These are phyloP conservation scores for Sechiopsis laciniata DNA, from an alignment of 306 rosid genomes.

Conservation along the genomic window DNA sequence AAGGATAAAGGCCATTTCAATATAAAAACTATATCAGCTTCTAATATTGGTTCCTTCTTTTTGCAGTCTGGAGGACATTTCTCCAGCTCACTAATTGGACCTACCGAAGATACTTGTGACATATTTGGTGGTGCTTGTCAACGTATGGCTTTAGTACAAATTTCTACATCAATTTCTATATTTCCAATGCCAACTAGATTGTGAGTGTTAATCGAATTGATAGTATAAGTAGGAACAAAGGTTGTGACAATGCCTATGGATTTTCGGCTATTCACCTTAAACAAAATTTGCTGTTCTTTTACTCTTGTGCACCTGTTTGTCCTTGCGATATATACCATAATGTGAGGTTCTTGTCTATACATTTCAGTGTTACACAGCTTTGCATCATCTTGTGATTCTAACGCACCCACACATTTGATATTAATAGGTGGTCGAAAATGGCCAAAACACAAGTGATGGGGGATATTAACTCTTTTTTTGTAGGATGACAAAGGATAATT, in stretches of 20 bases:
- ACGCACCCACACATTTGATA: not conserved
- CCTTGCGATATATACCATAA: not conserved
- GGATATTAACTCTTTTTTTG: not conserved
- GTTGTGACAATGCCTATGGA: not conserved
- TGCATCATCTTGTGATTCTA: not conserved
- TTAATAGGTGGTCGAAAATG: conserved; percentile 2
- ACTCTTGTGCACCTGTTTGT: not conserved
- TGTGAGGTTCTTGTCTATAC: not conserved
- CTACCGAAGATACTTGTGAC: not conserved
- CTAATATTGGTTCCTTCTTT: conserved; percentile 18
- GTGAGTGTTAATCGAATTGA: not conserved
- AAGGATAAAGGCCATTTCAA: not conserved
- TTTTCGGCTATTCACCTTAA: not conserved
- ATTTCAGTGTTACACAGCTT: not conserved
- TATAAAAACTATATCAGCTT: not conserved
- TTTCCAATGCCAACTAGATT: not conserved
- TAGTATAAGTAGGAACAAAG: not conserved
- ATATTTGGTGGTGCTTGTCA: not conserved
- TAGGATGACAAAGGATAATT: not conserved
- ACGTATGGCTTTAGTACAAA: not conserved
- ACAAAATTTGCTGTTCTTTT: not conserved
- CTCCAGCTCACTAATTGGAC: not conserved
- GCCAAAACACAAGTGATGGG: not conserved
- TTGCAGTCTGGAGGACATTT: conserved; percentile 76
- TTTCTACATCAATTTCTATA: not conserved